A percentile compares a stretch with the other conserved stretches of the same genome.
phyloP scores from a whole-genome alignment of 2,329 filamentous ascomycete genomes.

The Phaeoacremonium minimum region DNA sequence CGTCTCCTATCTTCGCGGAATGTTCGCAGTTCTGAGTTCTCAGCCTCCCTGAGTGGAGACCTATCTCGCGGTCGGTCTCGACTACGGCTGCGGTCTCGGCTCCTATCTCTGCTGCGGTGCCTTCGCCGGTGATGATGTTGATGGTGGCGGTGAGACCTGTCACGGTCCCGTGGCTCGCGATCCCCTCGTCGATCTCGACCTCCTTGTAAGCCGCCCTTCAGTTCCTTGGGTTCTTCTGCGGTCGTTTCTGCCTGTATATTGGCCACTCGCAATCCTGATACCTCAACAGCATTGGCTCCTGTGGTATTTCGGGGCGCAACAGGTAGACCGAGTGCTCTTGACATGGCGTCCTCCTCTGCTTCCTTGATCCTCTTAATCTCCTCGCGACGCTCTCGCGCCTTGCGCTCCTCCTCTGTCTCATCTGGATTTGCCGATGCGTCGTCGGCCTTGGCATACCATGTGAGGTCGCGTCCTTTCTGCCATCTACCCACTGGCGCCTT shows the following conservation, averaged over 20 bases:
- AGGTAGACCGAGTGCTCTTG: conserved; percentile 75
- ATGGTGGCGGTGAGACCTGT: conserved; percentile 22
- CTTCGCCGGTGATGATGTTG: conserved; percentile 26
- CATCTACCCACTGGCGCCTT: conserved; percentile 91
- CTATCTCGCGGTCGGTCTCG: conserved; percentile 20
- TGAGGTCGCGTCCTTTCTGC: conserved; percentile 71
- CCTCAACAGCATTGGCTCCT: conserved; percentile 65
- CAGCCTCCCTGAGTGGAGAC: conserved; percentile 23
- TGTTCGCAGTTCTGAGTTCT: conserved; percentile 18
- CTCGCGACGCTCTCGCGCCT: conserved; percentile 61
- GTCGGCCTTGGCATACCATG: conserved; percentile 61
- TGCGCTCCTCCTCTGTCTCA: conserved; percentile 56
- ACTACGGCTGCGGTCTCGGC: conserved; percentile 13
- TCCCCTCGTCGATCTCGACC: conserved; percentile 5
- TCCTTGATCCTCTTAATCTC: conserved; percentile 83
- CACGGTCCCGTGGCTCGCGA: conserved; percentile 16
- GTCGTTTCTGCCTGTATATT: no score
- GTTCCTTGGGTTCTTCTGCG: conserved; percentile 13
- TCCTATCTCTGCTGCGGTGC: conserved; percentile 18
- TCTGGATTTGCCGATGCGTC: conserved; percentile 41
- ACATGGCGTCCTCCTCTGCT: conserved; percentile 88
- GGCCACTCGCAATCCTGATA: conserved; percentile 36
- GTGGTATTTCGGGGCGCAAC: conserved; percentile 56
- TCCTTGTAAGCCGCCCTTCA: no score
- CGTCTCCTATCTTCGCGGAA: conserved; percentile 23